A percentile compares a stretch with the other conserved stretches of the same genome.
Conservation (phyloP, 2,329 filamentous ascomycete genomes). For the Fusarium buxicola region DNA sequence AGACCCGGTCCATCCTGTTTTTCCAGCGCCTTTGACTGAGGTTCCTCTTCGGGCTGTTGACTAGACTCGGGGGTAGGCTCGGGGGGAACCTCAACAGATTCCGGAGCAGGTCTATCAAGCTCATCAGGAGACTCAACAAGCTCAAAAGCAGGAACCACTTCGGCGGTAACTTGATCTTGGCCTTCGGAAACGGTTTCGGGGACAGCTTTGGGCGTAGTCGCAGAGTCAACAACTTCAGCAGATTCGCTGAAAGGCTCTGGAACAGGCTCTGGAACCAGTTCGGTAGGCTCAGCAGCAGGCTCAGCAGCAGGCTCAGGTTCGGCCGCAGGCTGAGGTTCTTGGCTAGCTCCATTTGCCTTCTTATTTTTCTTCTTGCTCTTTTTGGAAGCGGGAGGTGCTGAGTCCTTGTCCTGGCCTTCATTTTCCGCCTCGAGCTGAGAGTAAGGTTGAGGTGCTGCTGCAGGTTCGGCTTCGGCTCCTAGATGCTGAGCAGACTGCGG, state of each 20-base stretch:
- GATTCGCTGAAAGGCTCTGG: not conserved
- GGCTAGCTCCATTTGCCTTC: slow-evolving; percentile 1
- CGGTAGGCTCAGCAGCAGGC: no score
- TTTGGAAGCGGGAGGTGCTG: not conserved
- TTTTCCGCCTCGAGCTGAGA: not conserved
- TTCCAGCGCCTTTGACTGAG: not conserved
- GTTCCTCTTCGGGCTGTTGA: not conserved
- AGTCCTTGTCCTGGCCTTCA: slow-evolving; percentile 1
- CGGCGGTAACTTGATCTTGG: not conserved
- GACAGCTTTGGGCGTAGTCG: not conserved
- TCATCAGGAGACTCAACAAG: not conserved
- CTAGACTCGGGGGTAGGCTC: not conserved
- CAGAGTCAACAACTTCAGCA: not conserved
- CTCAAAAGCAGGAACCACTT: not conserved
- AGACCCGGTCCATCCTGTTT: not conserved
- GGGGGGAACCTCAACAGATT: not conserved
- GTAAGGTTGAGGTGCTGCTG: not conserved
- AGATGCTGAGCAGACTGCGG: not conserved
- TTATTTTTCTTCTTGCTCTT: slow-evolving; percentile 13
- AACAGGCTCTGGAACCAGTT: not conserved
- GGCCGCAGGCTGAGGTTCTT: not conserved
- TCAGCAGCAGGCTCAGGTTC: no score
- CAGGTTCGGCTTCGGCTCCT: slow-evolving; percentile 1
- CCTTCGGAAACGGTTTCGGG: not conserved
- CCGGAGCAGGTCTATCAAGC: not conserved